Evolutionary conservation across 495 filamentous ascomycete species (phyloP).

Genomic region (Eremomyces bilateralis): DNA sequence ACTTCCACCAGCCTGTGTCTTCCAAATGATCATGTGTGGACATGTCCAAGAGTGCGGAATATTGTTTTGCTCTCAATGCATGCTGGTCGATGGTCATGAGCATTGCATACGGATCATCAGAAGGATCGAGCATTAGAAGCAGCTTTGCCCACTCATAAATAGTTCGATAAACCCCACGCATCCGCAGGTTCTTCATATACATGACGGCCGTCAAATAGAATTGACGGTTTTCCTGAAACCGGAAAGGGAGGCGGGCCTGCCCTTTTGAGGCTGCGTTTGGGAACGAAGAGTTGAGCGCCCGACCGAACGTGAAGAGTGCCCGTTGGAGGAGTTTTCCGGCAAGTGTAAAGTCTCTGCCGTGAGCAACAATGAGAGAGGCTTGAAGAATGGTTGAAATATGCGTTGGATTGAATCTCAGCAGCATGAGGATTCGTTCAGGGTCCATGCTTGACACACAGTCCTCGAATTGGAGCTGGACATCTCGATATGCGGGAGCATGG

Average conservation of each 20-base stretch:
- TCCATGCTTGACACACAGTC: conserved; percentile 63
- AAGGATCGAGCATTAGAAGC: conserved; percentile 49
- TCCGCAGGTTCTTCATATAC: conserved; percentile 60
- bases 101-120: conserved; percentile 63
- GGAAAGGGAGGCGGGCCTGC: conserved; percentile 57
- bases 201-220: conserved; percentile 79
- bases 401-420: conserved; percentile 57
- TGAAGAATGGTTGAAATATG: conserved; percentile 86
- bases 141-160: conserved; percentile 86
- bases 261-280: conserved; percentile 52
- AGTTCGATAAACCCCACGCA: conserved; percentile 86
- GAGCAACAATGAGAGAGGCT: conserved; percentile 75
- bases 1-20: conserved; percentile 27
- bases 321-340: conserved; percentile 78
- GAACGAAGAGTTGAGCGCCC: conserved; percentile 64
- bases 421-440: conserved; percentile 42
- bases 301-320: conserved; percentile 80
- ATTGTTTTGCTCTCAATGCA: conserved; percentile 57
- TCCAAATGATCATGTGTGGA: conserved; percentile 9
- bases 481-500: conserved; percentile 56
- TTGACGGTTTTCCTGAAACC: conserved; percentile 66
- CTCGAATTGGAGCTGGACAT: conserved; percentile 55
- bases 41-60: conserved; percentile 49
- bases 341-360: conserved; percentile 66
- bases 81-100: conserved; percentile 60